These are phyloP conservation scores for Gossypium thurberi DNA, from an alignment of 345 rosid genomes.

Conservation along the genomic window DNA sequence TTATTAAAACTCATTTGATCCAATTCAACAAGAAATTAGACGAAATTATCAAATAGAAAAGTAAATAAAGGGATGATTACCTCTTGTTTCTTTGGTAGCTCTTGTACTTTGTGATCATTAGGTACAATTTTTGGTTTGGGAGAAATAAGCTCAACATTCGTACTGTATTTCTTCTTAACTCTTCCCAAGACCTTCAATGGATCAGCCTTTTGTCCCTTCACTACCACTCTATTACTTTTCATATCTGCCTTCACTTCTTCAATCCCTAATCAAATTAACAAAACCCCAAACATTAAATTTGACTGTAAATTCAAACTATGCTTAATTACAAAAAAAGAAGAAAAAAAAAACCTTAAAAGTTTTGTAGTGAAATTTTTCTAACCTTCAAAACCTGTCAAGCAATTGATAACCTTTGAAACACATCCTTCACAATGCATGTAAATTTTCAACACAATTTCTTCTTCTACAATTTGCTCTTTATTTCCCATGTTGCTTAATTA, in stretches of 20 bases:
- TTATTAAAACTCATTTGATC: no score
- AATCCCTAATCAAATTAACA: conserved; percentile 33
- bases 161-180: conserved; percentile 42
- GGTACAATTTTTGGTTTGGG: conserved; percentile 32
- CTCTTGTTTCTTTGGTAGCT: conserved; percentile 28
- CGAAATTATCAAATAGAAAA: no score
- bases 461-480: neutral
- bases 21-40: no score
- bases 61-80: conserved; percentile 8
- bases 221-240: conserved; percentile 33
- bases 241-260: conserved; percentile 38
- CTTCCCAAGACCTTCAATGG: conserved; percentile 37
- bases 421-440: conserved; percentile 70
- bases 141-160: conserved; percentile 43
- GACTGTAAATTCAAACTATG: neutral
- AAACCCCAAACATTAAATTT: neutral
- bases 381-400: conserved; percentile 55
- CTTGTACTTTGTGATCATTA: conserved; percentile 15
- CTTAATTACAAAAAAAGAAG: no score
- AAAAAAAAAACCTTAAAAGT: neutral
- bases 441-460: conserved; percentile 42
- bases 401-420: conserved; percentile 37
- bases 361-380: neutral
- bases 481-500: neutral
- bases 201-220: conserved; percentile 45